A percentile compares a stretch with the other conserved stretches of the same genome.
Conservation (phyloP, 2,329 filamentous ascomycete species). For the Aspergillus sp. region DNA sequence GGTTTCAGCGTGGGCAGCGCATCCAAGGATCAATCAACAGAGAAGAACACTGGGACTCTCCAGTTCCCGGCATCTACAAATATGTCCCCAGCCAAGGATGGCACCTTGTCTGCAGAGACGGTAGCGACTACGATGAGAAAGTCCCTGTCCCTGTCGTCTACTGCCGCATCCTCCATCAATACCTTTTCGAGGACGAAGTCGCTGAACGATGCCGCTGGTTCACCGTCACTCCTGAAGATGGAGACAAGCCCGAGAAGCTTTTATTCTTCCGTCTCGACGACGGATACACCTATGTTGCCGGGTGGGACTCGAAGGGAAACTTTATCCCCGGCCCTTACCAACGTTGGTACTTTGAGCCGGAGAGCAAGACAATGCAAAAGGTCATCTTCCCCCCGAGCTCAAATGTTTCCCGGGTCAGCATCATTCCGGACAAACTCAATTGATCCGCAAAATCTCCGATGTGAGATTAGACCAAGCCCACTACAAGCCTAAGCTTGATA, state of each 20-base stretch:
- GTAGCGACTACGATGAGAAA: slow-evolving; percentile 33
- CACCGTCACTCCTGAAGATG: slow-evolving; percentile 38
- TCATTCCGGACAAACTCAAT: slow-evolving; percentile 29
- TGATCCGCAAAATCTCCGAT: slow-evolving; percentile 11
- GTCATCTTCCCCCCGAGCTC: slow-evolving; percentile 34
- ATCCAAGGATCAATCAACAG: slow-evolving; percentile 40
- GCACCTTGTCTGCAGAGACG: slow-evolving; percentile 48
- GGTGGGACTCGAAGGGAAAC: slow-evolving; percentile 50
- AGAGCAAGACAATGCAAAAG: slow-evolving; percentile 37
- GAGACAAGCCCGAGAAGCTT: slow-evolving; percentile 39
- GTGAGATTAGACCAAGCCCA: background rate
- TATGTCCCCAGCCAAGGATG: slow-evolving; percentile 52
- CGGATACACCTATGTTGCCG: slow-evolving; percentile 50
- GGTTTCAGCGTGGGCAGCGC: slow-evolving; percentile 46
- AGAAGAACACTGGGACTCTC: slow-evolving; percentile 51
- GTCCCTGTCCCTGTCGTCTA: slow-evolving; percentile 44
- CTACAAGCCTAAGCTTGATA: slow-evolving; percentile 2
- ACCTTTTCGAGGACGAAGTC: slow-evolving; percentile 50
- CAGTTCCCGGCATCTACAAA: slow-evolving; percentile 51
- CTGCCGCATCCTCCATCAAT: slow-evolving; percentile 50
- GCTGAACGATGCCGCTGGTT: slow-evolving; percentile 47
- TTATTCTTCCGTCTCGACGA: slow-evolving; percentile 53
- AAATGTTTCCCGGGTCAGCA: slow-evolving; percentile 37
- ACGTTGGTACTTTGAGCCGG: slow-evolving; percentile 48
- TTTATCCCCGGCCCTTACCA: slow-evolving; percentile 54